Conservation (phyloP, 2,329 filamentous ascomycete species). For the Venturia oleaginea region DNA sequence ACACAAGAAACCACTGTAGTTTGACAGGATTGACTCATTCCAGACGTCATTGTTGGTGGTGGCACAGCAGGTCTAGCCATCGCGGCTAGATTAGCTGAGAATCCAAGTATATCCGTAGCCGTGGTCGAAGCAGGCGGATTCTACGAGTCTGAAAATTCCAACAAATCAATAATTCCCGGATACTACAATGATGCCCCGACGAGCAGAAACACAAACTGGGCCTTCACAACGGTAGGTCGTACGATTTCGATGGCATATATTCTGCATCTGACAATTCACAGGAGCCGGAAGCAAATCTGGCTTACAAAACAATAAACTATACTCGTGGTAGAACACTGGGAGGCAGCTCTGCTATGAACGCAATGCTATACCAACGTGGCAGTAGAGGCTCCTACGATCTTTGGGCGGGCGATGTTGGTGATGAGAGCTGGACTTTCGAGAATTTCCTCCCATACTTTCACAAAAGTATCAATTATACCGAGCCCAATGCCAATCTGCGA, state of each 20-base stretch:
- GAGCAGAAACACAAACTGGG: not conserved
- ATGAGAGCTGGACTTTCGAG: conserved; percentile 24
- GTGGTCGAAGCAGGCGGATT: conserved; percentile 10
- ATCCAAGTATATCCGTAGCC: conserved; percentile 14
- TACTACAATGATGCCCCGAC: not conserved
- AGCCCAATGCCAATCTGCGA: conserved; percentile 17
- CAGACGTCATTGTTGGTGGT: conserved; percentile 1
- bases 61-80: conserved; percentile 4
- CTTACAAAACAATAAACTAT: too few relatives aligned
- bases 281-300: too few relatives aligned
- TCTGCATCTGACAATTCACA: too few relatives aligned
- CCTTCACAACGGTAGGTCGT: not conserved
- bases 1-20: too few relatives aligned
- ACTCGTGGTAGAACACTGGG: conserved; percentile 19
- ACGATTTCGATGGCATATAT: too few relatives aligned
- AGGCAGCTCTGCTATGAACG: conserved; percentile 6
- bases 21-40: too few relatives aligned
- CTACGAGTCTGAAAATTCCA: not conserved
- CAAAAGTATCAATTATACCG: conserved; percentile 22
- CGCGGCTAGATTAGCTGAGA: conserved; percentile 3
- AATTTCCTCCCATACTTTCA: conserved; percentile 25
- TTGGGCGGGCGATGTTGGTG: conserved; percentile 31
- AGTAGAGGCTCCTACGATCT: conserved; percentile 36
- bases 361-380: conserved; percentile 33
- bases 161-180: not conserved